phyloP scores from a whole-genome alignment of 805 yeast genomes.

The Torulaspora microellipsoides region DNA sequence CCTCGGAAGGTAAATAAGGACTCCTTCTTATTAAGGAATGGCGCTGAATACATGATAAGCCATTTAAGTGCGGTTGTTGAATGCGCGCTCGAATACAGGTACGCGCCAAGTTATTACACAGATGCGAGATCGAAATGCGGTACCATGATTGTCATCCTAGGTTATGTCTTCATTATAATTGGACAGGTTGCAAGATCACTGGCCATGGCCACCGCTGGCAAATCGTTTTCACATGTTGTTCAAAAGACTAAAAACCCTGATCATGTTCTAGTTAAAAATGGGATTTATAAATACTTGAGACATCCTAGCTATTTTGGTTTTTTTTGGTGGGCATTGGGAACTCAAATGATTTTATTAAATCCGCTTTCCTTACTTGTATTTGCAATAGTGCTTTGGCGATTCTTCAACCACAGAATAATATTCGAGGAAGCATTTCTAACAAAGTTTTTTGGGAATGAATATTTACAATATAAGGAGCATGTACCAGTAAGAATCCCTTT shows the following conservation, averaged over 20 bases:
- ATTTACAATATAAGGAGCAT: slow-evolving; percentile 45
- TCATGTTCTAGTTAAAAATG: slow-evolving; percentile 69
- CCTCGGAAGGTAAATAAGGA: slow-evolving; percentile 60
- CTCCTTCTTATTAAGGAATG: slow-evolving; percentile 65
- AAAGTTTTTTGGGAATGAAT: slow-evolving; percentile 67
- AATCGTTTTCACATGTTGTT: slow-evolving; percentile 79
- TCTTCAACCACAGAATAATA: slow-evolving; percentile 62
- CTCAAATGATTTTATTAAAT: slow-evolving; percentile 68
- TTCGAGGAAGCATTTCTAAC: slow-evolving; percentile 66
- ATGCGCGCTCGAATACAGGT: slow-evolving; percentile 38
- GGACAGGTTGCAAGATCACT: slow-evolving; percentile 70
- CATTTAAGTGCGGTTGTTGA: slow-evolving; percentile 54
- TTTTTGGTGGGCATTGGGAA: slow-evolving; percentile 89
- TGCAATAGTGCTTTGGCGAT: slow-evolving; percentile 52
- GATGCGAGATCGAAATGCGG: slow-evolving; percentile 3
- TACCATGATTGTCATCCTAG: slow-evolving; percentile 35
- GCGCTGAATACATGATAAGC: slow-evolving; percentile 52
- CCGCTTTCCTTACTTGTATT: slow-evolving; percentile 56
- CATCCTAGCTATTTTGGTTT: slow-evolving; percentile 94
- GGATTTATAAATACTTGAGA: slow-evolving; percentile 61
- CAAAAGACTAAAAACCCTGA: slow-evolving; percentile 46
- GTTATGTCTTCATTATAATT: slow-evolving; percentile 39
- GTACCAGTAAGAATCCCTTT: slow-evolving; percentile 67
- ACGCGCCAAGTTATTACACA: slow-evolving; percentile 39
- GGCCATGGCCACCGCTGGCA: slow-evolving; percentile 87